Base-by-base conservation (phyloP, 306 rosid species). In the Quillaja saponaria region DNA sequence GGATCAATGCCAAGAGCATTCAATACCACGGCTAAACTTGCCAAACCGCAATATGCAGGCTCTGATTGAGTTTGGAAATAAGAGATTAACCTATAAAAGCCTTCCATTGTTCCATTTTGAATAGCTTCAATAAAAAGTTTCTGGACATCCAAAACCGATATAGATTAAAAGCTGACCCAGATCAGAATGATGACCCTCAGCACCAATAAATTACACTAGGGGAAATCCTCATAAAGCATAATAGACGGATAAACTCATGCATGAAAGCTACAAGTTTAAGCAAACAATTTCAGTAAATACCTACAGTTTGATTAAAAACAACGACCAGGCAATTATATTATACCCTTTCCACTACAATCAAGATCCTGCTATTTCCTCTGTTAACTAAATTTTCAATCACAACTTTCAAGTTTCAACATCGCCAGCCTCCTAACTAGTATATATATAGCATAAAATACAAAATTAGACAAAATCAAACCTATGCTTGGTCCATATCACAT, bases 1-100 rank as follows among this genome's bases (percentile, higher is more conserved):
- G 98, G 98, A 78, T 92, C 96, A 76, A 92, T 92, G 59, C 92
- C 84, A 21, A 92, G 96, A 55, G 96, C 87, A 68, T 92, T 92
- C 81, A 92, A 78, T 37, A 86, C 98, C 98, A 88, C 84, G 49
- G 98, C 82, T 14, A 92, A 80, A 64, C 90, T 92, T 3, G 98
- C 98, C 54, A 92, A 81, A 13, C 98, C 98, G 66, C 98, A 92
- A 31, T 79, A 92, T 5, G 96, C 95, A 6, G 98, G 95, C 68
- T 92, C 98, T 0, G 96, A 88, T 44, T 92, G 96, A 0, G 98
- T 92, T 72, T 92, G 98, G 14, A 86, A 92, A 76, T 81, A 71
- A 51, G 96, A 92, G 55, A 92, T 68, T 49, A 92, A 66, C 67
- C 81, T 81, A 54, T 75, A 92, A 61, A 92, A 92, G n/a, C 90